Base-by-base conservation (phyloP, 208 protist genomes). In the Acanthamoeba rhysodes region DNA sequence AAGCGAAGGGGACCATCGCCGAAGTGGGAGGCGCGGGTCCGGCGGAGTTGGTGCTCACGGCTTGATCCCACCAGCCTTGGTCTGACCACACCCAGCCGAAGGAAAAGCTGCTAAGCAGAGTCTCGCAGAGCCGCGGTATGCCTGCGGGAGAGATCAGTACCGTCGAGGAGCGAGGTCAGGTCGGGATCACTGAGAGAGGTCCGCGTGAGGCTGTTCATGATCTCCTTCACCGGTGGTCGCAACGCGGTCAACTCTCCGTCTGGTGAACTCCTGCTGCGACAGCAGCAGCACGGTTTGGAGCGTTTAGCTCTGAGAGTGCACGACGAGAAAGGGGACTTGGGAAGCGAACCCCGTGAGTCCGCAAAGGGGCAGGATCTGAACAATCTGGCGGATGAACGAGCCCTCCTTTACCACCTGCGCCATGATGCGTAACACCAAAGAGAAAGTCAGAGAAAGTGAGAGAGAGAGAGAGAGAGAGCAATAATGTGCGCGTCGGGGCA, bases 121-220 rank as follows among this genome's bases (percentile, higher is more conserved):
- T 22, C 20, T 4, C 20, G n/a, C 62, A 70, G 45, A 48, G 45
- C 45, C 45, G 45, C 37, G 37, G 1, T 48, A 48, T 2, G 45
- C 45, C 45, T 1, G 45, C 45, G 7, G 45, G 45, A 34, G 37
- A 22, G 16, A 29, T 27, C 8, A 16, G 74, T 84, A 84, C 74
- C 74, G 22, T 50, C 24, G 16, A 84, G 74, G 20, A 55, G 74
- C 37, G 29, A 41, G 5, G 37, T 50, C 41, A 84, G 41, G 20
- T 84, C 74, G 41, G 74, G 22, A 29, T 84, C 74, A 18, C n/a
- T 84, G 10, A 84, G 41, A 24, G 74, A 84, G 41, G 74, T 84
- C 16, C 74, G 74, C 5, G 74, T 84, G 74, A 84, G 74, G 32
- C 74, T 41, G 74, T 50, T 84, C 45, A 84, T 53, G 45, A 84